These are phyloP conservation scores for Pichia exigua DNA, from an alignment of 805 yeast genomes.

Conservation along the genomic window DNA sequence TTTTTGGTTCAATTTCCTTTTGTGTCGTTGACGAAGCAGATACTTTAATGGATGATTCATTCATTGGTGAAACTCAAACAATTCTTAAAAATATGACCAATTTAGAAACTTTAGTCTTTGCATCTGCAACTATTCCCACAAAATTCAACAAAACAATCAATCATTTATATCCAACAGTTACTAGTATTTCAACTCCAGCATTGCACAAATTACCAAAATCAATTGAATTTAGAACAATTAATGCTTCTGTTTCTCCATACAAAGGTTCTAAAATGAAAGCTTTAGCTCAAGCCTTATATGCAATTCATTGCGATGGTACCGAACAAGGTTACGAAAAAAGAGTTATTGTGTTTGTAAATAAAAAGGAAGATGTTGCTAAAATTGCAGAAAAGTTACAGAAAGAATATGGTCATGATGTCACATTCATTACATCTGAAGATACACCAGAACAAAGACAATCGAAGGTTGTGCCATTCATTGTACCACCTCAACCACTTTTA, in stretches of 20 bases:
- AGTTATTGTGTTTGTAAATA: slow-evolving; percentile 78
- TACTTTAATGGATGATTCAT: slow-evolving; percentile 77
- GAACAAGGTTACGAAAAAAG: slow-evolving; percentile 73
- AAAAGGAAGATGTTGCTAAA: slow-evolving; percentile 51
- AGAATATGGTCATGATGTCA: slow-evolving; percentile 49
- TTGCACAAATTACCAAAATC: slow-evolving; percentile 78
- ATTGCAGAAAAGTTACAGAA: slow-evolving; percentile 47
- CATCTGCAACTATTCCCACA: slow-evolving; percentile 86
- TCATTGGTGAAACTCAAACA: slow-evolving; percentile 55
- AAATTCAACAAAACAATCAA: slow-evolving; percentile 59
- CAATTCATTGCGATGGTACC: slow-evolving; percentile 76
- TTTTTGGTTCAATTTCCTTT: slow-evolving; percentile 41
- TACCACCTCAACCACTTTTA: slow-evolving; percentile 43
- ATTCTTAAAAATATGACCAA: slow-evolving; percentile 42
- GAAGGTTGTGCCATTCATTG: slow-evolving; percentile 55
- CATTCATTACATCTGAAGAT: slow-evolving; percentile 62
- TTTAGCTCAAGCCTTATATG: slow-evolving; percentile 79
- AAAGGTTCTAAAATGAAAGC: slow-evolving; percentile 80
- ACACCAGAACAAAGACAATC: slow-evolving; percentile 49
- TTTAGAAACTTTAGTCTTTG: slow-evolving; percentile 59
- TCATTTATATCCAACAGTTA: slow-evolving; percentile 55
- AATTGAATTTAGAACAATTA: slow-evolving; percentile 65
- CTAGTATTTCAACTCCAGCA: slow-evolving; percentile 67
- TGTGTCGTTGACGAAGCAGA: slow-evolving; percentile 92
- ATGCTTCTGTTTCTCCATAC: slow-evolving; percentile 72